These are phyloP conservation scores for Trichoderma gracile DNA, from an alignment of 2,329 filamentous ascomycete species.

Conservation along the genomic window DNA sequence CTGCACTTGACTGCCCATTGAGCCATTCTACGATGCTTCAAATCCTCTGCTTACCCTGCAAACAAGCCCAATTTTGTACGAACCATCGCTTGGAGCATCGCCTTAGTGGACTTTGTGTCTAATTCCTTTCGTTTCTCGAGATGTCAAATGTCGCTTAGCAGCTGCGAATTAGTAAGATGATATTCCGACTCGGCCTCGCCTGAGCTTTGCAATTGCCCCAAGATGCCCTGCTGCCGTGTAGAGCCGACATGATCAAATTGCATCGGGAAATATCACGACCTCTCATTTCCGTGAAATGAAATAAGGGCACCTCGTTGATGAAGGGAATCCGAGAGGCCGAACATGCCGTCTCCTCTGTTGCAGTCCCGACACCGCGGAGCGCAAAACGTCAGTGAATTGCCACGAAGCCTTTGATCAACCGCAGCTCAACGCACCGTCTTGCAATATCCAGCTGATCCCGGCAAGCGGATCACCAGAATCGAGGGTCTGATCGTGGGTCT, in stretches of 20 bases:
- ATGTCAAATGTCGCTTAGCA: slow-evolving; percentile 13
- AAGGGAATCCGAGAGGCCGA: slow-evolving; percentile 3
- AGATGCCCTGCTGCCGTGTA: background rate
- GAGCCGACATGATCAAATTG: slow-evolving; percentile 2
- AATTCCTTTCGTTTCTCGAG: background rate
- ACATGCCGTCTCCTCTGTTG: background rate
- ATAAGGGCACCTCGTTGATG: background rate
- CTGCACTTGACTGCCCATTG: background rate
- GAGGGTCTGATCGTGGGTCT: background rate
- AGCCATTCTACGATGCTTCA: background rate
- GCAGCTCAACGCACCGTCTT: background rate
- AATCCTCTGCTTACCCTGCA: background rate
- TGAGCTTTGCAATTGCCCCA: background rate
- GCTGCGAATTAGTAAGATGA: background rate
- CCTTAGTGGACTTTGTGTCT: background rate
- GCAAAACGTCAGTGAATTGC: slow-evolving; percentile 1
- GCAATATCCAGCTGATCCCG: background rate
- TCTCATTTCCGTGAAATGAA: slow-evolving; percentile 20
- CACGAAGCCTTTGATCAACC: slow-evolving; percentile 3
- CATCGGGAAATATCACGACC: background rate
- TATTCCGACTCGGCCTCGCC: background rate
- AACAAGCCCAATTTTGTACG: background rate
- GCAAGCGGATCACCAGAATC: background rate
- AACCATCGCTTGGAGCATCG: background rate
- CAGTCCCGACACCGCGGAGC: background rate